Evolutionary conservation across 108 stramenopile species (phyloP).

Genomic region (Pseudonitzschia pungens): DNA sequence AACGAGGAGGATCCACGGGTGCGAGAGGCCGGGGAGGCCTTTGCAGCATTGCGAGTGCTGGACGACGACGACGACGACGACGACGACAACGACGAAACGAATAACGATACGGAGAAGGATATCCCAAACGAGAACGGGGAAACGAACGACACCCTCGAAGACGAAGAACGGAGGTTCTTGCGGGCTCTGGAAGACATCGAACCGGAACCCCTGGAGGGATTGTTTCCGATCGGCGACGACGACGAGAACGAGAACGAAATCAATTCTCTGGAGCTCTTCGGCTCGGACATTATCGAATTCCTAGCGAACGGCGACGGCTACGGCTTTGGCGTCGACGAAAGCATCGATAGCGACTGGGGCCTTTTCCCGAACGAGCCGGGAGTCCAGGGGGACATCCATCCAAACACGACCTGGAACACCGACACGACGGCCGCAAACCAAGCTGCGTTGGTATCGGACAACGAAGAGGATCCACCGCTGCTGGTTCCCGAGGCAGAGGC

Average conservation of each 20-base stretch:
- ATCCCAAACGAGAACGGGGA: neutral
- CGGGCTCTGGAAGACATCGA: constrained; percentile 10
- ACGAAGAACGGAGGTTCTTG: neutral
- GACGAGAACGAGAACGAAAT: neutral
- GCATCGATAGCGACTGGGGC: neutral
- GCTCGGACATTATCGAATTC: neutral
- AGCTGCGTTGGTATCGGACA: neutral
- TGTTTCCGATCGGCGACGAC: neutral
- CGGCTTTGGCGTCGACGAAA: neutral
- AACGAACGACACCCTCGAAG: neutral
- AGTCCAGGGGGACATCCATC: too few relatives aligned
- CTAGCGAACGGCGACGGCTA: neutral
- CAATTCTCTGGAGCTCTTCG: neutral
- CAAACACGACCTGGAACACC: too few relatives aligned
- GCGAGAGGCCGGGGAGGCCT: constrained; percentile 15
- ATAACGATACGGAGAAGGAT: too few relatives aligned
- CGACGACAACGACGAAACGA: constrained; percentile 1
- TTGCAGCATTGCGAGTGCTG: constrained; percentile 6
- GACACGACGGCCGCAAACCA: neutral
- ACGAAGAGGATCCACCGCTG: neutral
- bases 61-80: neutral
- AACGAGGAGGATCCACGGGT: constrained; percentile 1
- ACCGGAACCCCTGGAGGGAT: neutral
- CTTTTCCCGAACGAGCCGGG: too few relatives aligned
- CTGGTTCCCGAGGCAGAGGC: neutral